These are phyloP conservation scores for Garcia nutans DNA, from an alignment of 345 rosid genomes.

Conservation along the genomic window DNA sequence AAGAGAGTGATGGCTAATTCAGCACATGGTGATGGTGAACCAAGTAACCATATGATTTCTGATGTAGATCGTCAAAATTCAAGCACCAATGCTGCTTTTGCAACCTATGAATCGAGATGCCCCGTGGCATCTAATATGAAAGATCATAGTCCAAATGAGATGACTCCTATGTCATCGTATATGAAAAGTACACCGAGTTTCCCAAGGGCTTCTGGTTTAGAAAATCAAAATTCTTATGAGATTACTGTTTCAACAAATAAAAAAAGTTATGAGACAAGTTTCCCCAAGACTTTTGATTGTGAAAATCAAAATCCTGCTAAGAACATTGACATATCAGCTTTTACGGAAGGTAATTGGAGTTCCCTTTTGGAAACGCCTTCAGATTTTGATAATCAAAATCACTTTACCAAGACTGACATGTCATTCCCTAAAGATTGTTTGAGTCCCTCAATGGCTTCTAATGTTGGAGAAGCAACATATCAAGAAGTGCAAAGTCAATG, in stretches of 20 bases:
- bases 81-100: too few species aligned
- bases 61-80: neutral
- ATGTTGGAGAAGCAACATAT: neutral
- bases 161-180: neutral
- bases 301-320: neutral
- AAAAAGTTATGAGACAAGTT: neutral
- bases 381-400: too few species aligned
- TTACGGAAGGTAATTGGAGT: neutral
- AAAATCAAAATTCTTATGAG: conserved; percentile 5
- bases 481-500: neutral
- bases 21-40: neutral
- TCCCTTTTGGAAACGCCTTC: too few species aligned
- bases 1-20: neutral
- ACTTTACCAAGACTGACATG: neutral
- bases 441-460: neutral
- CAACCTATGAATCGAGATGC: neutral
- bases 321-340: neutral
- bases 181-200: neutral
- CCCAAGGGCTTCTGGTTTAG: neutral
- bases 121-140: neutral
- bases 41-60: neutral
- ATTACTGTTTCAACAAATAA: conserved; percentile 2
- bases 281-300: neutral
- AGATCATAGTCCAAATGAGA: conserved; percentile 1
- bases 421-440: neutral